phyloP scores from a whole-genome alignment of 805 yeast species.

The Saccharomycopsis microspora region DNA sequence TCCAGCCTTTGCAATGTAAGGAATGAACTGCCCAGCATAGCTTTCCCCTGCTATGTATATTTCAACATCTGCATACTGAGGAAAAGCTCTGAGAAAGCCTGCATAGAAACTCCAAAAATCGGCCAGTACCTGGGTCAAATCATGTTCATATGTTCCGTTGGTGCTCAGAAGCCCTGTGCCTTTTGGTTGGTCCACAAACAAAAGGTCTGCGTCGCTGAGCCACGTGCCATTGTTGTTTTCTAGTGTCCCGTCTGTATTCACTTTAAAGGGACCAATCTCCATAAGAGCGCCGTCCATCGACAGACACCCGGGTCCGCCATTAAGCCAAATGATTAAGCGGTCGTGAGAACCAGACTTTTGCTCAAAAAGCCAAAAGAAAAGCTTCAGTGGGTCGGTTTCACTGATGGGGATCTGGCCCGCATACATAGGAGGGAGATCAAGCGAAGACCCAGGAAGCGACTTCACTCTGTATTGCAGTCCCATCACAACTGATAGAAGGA shows the following conservation, averaged over 20 bases:
- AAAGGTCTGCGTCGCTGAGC: slow-evolving; percentile 52
- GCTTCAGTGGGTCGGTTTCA: slow-evolving; percentile 2
- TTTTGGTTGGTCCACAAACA: slow-evolving; percentile 71
- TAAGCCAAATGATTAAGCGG: slow-evolving; percentile 56
- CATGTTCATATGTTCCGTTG: slow-evolving; percentile 23
- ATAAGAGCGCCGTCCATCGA: slow-evolving; percentile 78
- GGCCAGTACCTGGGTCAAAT: background rate
- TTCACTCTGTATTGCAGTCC: too few species aligned
- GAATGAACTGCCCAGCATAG: slow-evolving; percentile 81
- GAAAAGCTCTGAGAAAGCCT: slow-evolving; percentile 46
- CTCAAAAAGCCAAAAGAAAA: slow-evolving; percentile 65
- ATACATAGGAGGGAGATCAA: slow-evolving; percentile 7
- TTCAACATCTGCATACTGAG: slow-evolving; percentile 41
- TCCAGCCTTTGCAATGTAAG: slow-evolving; percentile 51
- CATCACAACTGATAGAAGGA: too few species aligned
- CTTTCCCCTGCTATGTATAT: slow-evolving; percentile 71
- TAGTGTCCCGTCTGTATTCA: slow-evolving; percentile 28
- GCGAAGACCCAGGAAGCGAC: too few species aligned
- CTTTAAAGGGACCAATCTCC: slow-evolving; percentile 68
- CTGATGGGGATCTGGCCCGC: slow-evolving; percentile 8
- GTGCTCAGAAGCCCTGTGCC: slow-evolving; percentile 62
- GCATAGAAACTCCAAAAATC: slow-evolving; percentile 32
- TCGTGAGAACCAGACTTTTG: slow-evolving; percentile 16
- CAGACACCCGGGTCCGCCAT: slow-evolving; percentile 85
- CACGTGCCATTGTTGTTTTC: slow-evolving; percentile 50